Base-by-base conservation (phyloP, 163 green algal genomes). In the Prototheca wickerhamii region DNA sequence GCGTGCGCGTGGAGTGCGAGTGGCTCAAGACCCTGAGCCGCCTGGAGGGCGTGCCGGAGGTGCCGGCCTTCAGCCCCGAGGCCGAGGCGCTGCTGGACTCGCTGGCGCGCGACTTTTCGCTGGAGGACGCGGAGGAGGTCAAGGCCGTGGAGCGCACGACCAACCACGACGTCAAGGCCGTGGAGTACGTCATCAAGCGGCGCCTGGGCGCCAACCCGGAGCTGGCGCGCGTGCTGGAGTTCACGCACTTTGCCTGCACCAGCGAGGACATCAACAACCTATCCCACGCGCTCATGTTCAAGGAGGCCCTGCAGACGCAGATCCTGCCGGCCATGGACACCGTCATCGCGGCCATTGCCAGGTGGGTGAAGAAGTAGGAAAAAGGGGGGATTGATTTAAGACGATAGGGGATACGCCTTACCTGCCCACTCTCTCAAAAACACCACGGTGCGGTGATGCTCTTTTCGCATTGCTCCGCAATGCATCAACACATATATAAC, bases 181-280 rank as follows among this genome's bases (percentile, higher is more conserved):
- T 99, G 21, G 94, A 99, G 81, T 99, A 99, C 60, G 84, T 97
- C 29, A 76, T 99, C 28, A 98, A 98, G 73, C 67, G 84, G 28
- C 67, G 62, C 8, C 84, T 96, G 59, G 25, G 52, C 25, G 50
- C 40, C 2, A 68, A 89, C 60, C n/a, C 63, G 2, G 84, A 93
- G 76, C 78, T 95, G 51, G 57, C 65, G 25, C 55, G 77, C 51
- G 82, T 96, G 35, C 66, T 94, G 57, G 93, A 99, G 84, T 99
- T 98, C 75, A 93, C 87, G 1, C 94, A 99, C 82, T 99, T 99
- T 85, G 93, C 90, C 0, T 97, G 90, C 85, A 99, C 94, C 49
- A 91, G 74, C 37, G 89, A 96, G 80, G 94, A 99, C 82, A 97
- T 99, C 86, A 99, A 99, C 86, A 99, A 99, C 79, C 79, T 98